Conservation (phyloP, 768 basidiomycete species). For the Lactarius deliciosus region DNA sequence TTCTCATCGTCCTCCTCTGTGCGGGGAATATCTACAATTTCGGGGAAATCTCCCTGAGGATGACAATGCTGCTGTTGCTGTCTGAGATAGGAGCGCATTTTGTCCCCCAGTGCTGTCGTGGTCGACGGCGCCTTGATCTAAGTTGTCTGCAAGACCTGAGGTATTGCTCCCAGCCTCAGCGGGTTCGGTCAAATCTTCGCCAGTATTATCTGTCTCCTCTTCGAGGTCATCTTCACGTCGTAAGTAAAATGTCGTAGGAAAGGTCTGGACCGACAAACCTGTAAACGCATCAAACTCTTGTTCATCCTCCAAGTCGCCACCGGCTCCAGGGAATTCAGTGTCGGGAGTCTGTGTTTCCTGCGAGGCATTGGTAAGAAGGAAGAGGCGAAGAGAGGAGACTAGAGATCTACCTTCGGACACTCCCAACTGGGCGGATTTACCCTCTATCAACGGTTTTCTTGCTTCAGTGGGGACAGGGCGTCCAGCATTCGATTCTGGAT, state of each 20-base stretch:
- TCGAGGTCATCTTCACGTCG: constrained; percentile 9
- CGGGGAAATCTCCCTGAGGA: constrained; percentile 5
- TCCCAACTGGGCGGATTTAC: background rate
- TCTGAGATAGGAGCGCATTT: background rate
- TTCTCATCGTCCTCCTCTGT: constrained; percentile 19
- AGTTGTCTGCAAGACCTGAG: background rate
- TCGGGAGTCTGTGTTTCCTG: constrained; percentile 14
- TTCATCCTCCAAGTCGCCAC: constrained; percentile 1
- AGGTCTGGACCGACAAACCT: constrained; percentile 9
- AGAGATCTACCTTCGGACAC: constrained; percentile 12
- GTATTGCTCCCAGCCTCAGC: background rate
- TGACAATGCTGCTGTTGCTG: constrained; percentile 3
- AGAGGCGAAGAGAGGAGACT: background rate
- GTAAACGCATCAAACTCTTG: constrained; percentile 6
- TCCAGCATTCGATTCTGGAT: constrained; percentile 3
- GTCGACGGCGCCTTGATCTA: constrained; percentile 4
- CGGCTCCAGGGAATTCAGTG: constrained; percentile 8
- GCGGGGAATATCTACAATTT: background rate
- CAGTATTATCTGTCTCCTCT: constrained; percentile 15
- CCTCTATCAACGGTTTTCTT: background rate
- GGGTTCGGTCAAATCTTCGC: constrained; percentile 10
- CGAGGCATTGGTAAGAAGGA: background rate
- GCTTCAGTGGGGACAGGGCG: background rate
- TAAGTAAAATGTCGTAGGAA: background rate
- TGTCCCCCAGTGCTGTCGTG: background rate